Percentiles rank a stretch among this genome's conserved stretches.
Evolutionary conservation across 257 asterid species (phyloP).

Genomic region (Thymus mandschuricus): DNA sequence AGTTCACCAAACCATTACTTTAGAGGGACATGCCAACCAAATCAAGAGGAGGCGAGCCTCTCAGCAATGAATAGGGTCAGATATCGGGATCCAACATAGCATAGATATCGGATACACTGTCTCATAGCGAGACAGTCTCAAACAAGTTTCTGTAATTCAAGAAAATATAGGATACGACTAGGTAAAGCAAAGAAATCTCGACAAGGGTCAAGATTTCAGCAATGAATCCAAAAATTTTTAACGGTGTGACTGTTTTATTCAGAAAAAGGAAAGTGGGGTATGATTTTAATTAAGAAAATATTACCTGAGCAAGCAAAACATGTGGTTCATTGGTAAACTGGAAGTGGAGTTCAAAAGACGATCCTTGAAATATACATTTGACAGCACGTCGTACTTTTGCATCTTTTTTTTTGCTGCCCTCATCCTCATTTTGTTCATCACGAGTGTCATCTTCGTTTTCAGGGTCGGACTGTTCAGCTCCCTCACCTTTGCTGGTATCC

Average conservation of each 20-base stretch:
- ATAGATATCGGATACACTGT: too few relatives aligned
- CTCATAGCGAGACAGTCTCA: too few relatives aligned
- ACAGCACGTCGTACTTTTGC: conserved; percentile 41
- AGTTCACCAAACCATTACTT: not conserved
- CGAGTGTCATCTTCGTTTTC: conserved; percentile 41
- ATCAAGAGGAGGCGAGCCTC: not conserved
- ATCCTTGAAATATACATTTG: conserved; percentile 46
- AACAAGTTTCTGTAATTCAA: too few relatives aligned
- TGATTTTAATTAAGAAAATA: not conserved
- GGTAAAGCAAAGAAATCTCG: not conserved
- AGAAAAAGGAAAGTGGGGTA: not conserved
- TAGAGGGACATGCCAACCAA: not conserved
- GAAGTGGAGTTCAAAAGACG: conserved; percentile 58
- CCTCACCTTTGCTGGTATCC: conserved; percentile 47
- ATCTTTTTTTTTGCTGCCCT: conserved; percentile 17
- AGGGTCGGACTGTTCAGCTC: conserved; percentile 22
- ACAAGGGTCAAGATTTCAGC: not conserved
- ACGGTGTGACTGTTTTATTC: not conserved
- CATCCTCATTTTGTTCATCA: conserved; percentile 36
- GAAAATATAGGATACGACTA: too few relatives aligned
- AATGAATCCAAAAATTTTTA: too few relatives aligned
- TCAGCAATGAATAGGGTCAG: too few relatives aligned
- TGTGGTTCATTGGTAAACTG: conserved; percentile 71
- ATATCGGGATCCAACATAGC: too few relatives aligned
- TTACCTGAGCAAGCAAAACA: conserved; percentile 86